Base-by-base conservation (phyloP, 2,329 filamentous ascomycete genomes). In the Fusarium marasasianum region DNA sequence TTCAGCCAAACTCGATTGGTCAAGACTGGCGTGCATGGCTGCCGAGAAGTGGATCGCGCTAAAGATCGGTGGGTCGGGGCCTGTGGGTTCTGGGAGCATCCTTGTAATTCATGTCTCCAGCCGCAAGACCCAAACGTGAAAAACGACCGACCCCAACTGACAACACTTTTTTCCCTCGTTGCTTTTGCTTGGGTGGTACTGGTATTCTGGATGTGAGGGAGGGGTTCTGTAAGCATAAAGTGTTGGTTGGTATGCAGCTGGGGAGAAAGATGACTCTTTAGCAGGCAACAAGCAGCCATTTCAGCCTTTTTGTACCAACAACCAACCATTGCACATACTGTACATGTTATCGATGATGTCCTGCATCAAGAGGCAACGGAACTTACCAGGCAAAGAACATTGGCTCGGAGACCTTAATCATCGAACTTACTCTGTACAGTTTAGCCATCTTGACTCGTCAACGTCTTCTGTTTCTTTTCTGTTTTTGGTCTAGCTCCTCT, bases 1-100 rank as follows among this genome's bases (percentile, higher is more conserved):
- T 79, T 78, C 75, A 78, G 70, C 63, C 50, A 56, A 62, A 64
- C 73, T 71, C 76, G 66, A 83, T 83, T 83, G 82, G 82, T 63
- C 74, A 72, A 74, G 72, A 65, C 72, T 79, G 75, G 72, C 69
- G 68, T 79, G 77, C 81, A 79, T 79, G 81, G 79, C 73, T 82
- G 77, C 79, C 79, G 76, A 44, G 76, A 76, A 77, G 81, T 80
- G 82, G 82, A 73, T 18, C 68, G 60, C 72, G 65, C 78, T 80
- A 81, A 69, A 70, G 73, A 76, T 79, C 73, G 79, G 80, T 80
- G 78, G 78, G 75, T 71, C 75, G 40, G 55, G 55, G 22, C 17
- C n/a, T 47, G 60, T 69, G 71, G 71, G 44, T 67, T 61, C 48
- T 75, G 61, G 55, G 73, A 65, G 48, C 15, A 76, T 69, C 70